Conservation (phyloP, 2,329 filamentous ascomycete species). For the Hymenoscyphus fructigenus region DNA sequence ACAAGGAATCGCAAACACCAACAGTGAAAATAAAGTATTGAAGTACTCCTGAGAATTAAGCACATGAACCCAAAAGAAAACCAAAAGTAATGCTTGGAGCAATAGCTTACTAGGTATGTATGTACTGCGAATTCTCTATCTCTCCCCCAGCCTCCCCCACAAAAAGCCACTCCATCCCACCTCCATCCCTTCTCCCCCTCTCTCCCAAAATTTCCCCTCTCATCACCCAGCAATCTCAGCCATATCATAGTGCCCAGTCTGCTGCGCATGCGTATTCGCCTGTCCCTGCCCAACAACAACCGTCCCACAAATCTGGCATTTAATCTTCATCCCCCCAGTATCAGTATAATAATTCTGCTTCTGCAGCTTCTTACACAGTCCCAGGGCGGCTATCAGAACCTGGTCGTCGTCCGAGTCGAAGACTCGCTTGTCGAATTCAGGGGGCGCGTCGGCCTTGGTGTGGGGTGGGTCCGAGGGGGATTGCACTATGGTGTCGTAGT, state of each 20-base stretch:
- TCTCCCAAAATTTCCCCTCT: background rate
- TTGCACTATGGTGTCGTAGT: slow-evolving; percentile 88
- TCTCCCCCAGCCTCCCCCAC: too few relatives aligned
- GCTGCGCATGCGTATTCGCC: slow-evolving; percentile 60
- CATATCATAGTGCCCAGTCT: slow-evolving; percentile 60
- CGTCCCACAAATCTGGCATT: slow-evolving; percentile 72
- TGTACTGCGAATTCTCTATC: too few relatives aligned
- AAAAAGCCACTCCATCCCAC: background rate
- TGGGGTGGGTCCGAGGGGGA: slow-evolving; percentile 59
- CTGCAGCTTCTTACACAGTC: slow-evolving; percentile 65
- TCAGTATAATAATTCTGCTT: slow-evolving; percentile 84
- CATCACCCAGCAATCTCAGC: slow-evolving; percentile 43
- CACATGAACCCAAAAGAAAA: too few relatives aligned
- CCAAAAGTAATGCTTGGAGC: too few relatives aligned
- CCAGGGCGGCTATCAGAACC: slow-evolving; percentile 66
- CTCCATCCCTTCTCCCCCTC: background rate
- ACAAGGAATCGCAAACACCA: too few relatives aligned
- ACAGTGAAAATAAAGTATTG: too few relatives aligned
- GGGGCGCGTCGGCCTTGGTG: slow-evolving; percentile 56
- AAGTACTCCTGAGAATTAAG: too few relatives aligned
- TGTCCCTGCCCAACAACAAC: slow-evolving; percentile 65
- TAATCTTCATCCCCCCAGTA: slow-evolving; percentile 74
- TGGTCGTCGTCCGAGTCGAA: slow-evolving; percentile 59
- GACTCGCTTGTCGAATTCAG: slow-evolving; percentile 70
- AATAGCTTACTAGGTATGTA: too few relatives aligned